phyloP scores from a whole-genome alignment of 2,329 filamentous ascomycete species.

The Dactylellina parvicollis region DNA sequence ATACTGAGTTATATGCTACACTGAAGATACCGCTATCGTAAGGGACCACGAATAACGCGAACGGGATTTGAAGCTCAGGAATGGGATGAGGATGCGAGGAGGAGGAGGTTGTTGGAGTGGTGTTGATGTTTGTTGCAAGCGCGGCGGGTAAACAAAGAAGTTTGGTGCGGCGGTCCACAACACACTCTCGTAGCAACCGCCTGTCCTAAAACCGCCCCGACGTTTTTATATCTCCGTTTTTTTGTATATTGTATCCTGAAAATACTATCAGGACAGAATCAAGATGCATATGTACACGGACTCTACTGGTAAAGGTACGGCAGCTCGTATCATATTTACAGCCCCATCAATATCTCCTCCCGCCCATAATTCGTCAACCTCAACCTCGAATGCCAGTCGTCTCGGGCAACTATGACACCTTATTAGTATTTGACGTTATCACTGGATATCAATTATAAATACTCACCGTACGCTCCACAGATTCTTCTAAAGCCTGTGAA shows the following conservation, averaged over 20 bases:
- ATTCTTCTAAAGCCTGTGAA: conserved; percentile 88
- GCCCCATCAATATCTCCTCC: conserved; percentile 56
- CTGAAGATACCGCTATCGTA: background rate
- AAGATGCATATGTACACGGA: background rate
- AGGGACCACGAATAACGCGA: background rate
- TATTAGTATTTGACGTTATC: conserved; percentile 8
- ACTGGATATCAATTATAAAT: background rate
- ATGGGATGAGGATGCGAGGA: background rate
- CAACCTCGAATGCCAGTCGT: conserved; percentile 82
- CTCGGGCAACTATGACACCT: conserved; percentile 72
- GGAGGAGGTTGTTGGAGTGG: background rate
- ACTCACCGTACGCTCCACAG: conserved; percentile 89
- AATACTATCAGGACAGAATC: background rate
- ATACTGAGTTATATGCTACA: background rate
- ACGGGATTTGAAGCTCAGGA: background rate
- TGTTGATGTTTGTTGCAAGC: conserved; percentile 22
- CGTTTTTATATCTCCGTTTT: too few relatives aligned
- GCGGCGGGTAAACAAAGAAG: conserved; percentile 46
- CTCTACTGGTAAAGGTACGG: background rate
- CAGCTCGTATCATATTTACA: conserved; percentile 53
- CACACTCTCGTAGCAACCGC: conserved; percentile 48
- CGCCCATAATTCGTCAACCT: conserved; percentile 73
- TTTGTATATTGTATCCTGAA: background rate
- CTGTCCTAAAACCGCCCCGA: background rate
- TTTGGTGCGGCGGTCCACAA: conserved; percentile 19